Percentiles rank a stretch among this genome's conserved stretches.
These are phyloP conservation scores for Brettanomyces naardenensis DNA, from an alignment of 805 yeast genomes.

Conservation along the genomic window DNA sequence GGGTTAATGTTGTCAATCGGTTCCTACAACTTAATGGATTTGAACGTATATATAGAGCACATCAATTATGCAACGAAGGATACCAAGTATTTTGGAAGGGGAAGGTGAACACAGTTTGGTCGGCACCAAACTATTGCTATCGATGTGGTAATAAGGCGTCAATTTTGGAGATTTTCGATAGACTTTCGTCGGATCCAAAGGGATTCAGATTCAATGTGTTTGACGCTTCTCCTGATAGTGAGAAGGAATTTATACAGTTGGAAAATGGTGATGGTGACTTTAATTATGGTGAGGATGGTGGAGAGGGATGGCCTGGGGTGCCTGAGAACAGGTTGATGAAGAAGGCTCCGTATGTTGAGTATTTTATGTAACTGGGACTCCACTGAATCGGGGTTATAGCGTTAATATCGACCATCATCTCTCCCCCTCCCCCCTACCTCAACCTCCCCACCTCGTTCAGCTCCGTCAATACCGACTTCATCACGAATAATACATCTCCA, in stretches of 20 bases:
- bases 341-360: conserved; percentile 34
- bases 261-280: conserved; percentile 11
- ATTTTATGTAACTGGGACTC: conserved; percentile 31
- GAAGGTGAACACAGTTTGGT: conserved; percentile 92
- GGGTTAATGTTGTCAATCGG: conserved; percentile 80
- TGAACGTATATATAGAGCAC: conserved; percentile 84
- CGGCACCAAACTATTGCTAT: conserved; percentile 96
- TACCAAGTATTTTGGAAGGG: conserved; percentile 89
- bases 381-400: too few species aligned
- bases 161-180: conserved; percentile 71
- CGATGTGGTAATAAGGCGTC: conserved; percentile 96
- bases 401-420: not conserved
- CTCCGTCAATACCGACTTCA: too few species aligned
- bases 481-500: conserved; percentile 73
- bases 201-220: conserved; percentile 75
- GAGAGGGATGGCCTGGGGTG: conserved; percentile 6
- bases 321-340: conserved; percentile 17
- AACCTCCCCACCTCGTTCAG: too few species aligned
- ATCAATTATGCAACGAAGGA: conserved; percentile 95
- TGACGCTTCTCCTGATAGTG: conserved; percentile 95
- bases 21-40: conserved; percentile 72
- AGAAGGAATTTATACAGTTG: conserved; percentile 41
- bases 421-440: too few species aligned
- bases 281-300: conserved; percentile 22
- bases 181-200: conserved; percentile 48